A percentile compares a stretch with the other conserved stretches of the same genome.
Conservation (phyloP, 2,329 filamentous ascomycete genomes). For the Penicillium sp. region DNA sequence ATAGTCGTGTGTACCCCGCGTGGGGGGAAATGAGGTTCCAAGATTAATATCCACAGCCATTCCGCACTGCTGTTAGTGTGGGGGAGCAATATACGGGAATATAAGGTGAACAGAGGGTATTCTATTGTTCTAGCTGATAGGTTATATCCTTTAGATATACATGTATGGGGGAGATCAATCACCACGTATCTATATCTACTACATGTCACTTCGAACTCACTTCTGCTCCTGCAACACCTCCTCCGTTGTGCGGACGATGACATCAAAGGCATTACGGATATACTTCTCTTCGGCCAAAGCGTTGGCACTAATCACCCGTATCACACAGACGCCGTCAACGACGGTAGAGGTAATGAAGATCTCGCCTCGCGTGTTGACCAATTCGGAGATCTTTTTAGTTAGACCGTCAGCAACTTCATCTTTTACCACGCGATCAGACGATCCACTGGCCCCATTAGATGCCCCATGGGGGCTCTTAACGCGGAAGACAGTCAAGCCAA, state of each 20-base stretch:
- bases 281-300: conserved; percentile 68
- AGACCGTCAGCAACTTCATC: conserved; percentile 60
- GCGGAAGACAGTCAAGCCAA: conserved; percentile 75
- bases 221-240: conserved; percentile 38
- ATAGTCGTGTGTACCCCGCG: neutral
- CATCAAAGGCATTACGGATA: conserved; percentile 69
- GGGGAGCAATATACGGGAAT: neutral
- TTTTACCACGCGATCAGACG: conserved; percentile 22
- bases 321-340: conserved; percentile 70
- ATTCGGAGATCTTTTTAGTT: conserved; percentile 73
- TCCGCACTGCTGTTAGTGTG: neutral
- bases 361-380: conserved; percentile 68
- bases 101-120: neutral
- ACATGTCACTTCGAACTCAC: neutral
- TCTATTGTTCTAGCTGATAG: neutral
- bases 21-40: neutral
- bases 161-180: neutral
- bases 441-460: conserved; percentile 10
- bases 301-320: conserved; percentile 76
- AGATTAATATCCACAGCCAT: neutral
- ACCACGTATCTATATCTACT: neutral
- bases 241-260: conserved; percentile 64
- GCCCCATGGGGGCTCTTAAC: conserved; percentile 47
- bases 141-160: neutral
- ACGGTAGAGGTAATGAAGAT: conserved; percentile 80